phyloP scores from a whole-genome alignment of 495 filamentous ascomycete genomes.

The Penicillium macrosclerotiorum region DNA sequence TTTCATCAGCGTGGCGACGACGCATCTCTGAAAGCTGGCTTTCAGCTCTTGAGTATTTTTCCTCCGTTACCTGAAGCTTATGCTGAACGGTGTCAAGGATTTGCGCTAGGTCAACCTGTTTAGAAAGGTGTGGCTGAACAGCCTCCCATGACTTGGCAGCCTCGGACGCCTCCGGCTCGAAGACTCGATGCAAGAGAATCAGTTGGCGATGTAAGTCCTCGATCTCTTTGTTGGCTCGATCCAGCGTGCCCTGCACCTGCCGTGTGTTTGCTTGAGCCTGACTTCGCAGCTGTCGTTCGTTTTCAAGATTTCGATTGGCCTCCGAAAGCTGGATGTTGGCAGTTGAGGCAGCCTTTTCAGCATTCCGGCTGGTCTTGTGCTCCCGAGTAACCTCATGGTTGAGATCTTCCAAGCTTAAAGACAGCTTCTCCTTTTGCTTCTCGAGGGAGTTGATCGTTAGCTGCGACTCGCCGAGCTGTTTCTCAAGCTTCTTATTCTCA shows the following conservation, averaged over 20 bases:
- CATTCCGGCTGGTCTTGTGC: constrained; percentile 85
- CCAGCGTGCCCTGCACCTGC: constrained; percentile 73
- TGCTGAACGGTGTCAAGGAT: constrained; percentile 87
- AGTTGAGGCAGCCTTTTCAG: constrained; percentile 86
- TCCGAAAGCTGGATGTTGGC: constrained; percentile 83
- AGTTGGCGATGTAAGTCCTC: constrained; percentile 75
- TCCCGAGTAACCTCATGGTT: constrained; percentile 91
- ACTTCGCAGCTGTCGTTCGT: constrained; percentile 78
- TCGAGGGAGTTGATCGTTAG: constrained; percentile 81
- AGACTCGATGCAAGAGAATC: constrained; percentile 77
- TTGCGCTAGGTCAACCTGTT: constrained; percentile 79
- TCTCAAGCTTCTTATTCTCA: constrained; percentile 73
- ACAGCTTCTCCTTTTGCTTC: constrained; percentile 94
- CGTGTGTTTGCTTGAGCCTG: constrained; percentile 86
- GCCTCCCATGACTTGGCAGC: constrained; percentile 60
- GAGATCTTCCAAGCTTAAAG: constrained; percentile 84
- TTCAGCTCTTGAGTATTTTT: constrained; percentile 80
- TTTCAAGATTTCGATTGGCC: constrained; percentile 83
- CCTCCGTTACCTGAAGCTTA: constrained; percentile 79
- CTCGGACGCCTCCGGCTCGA: constrained; percentile 72
- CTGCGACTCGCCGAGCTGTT: constrained; percentile 86
- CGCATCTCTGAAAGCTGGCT: constrained; percentile 78
- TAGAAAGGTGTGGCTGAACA: constrained; percentile 55
- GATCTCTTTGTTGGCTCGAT: constrained; percentile 74
- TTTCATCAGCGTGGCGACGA: constrained; percentile 65